Evolutionary conservation across 768 basidiomycete genomes (phyloP).

Genomic region (Hypholoma sublateritium): DNA sequence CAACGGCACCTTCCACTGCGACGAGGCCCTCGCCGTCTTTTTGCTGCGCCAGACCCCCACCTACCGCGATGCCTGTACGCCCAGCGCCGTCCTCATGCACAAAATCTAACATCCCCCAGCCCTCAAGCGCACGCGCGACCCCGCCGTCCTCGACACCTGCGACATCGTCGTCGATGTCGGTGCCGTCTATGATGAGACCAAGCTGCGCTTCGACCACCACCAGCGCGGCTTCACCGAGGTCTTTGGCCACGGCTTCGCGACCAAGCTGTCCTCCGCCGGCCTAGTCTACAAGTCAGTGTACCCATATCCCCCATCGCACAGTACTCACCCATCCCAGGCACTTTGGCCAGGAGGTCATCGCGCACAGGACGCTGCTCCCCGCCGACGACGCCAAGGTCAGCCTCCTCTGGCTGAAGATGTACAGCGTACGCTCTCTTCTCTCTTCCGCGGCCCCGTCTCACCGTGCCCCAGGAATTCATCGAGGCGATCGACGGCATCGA

Average conservation of each 20-base stretch:
- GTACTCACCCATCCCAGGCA: constrained; percentile 50
- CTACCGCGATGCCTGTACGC: constrained; percentile 74
- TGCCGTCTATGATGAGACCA: constrained; percentile 80
- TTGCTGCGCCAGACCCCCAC: constrained; percentile 75
- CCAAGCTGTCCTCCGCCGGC: constrained; percentile 91
- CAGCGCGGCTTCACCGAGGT: constrained; percentile 90
- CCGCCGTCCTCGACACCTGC: constrained; percentile 69
- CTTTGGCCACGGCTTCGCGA: constrained; percentile 84
- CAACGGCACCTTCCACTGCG: constrained; percentile 95
- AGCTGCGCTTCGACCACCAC: constrained; percentile 90
- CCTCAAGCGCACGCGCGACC: constrained; percentile 74
- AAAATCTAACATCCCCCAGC: constrained; percentile 32
- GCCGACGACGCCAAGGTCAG: constrained; percentile 63
- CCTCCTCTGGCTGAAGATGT: constrained; percentile 84
- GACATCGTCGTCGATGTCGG: constrained; percentile 98
- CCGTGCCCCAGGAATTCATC: constrained; percentile 70
- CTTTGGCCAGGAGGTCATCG: constrained; percentile 85
- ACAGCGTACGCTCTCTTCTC: constrained; percentile 51
- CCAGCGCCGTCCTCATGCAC: not conserved
- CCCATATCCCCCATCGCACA: not conserved
- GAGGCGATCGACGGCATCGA: constrained; percentile 95
- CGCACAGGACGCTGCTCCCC: constrained; percentile 51
- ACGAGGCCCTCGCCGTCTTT: constrained; percentile 94
- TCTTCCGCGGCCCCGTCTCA: not conserved
- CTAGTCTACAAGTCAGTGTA: constrained; percentile 87